Percentiles rank a stretch among this genome's conserved stretches.
Evolutionary conservation across 768 basidiomycete genomes (phyloP).

Genomic region (Boletus tylopilopsis): DNA sequence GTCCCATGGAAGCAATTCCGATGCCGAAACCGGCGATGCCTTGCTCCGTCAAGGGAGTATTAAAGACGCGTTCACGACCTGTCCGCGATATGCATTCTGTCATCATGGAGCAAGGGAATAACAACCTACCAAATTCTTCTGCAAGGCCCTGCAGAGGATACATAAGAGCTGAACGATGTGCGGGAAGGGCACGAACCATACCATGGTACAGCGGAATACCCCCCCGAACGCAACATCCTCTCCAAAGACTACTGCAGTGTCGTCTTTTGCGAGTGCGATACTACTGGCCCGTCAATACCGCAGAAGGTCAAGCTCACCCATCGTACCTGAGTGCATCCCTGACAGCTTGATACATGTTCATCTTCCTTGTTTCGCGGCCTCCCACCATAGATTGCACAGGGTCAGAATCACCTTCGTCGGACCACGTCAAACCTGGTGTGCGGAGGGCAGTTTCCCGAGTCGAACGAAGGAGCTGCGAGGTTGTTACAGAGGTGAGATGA

Average conservation of each 20-base stretch:
- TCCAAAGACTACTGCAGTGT: conserved; percentile 85
- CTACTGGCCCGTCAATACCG: conserved; percentile 36
- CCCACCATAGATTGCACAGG: conserved; percentile 49
- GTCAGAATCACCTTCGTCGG: conserved; percentile 49
- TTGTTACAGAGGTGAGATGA: conserved; percentile 68
- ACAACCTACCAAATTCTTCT: conserved; percentile 76
- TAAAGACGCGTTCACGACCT: conserved; percentile 93
- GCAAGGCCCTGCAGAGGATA: conserved; percentile 62
- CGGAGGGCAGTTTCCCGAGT: conserved; percentile 70
- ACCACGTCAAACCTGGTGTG: conserved; percentile 71
- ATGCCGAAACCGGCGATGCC: conserved; percentile 95
- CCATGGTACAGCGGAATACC: conserved; percentile 93
- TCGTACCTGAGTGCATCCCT: conserved; percentile 82
- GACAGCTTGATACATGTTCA: conserved; percentile 93
- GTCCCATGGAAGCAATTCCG: conserved; percentile 88
- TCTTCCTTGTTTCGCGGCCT: conserved; percentile 86
- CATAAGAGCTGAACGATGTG: neutral
- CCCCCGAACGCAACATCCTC: conserved; percentile 93
- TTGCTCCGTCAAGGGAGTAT: conserved; percentile 90
- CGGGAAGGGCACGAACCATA: conserved; percentile 32
- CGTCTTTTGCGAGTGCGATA: conserved; percentile 81
- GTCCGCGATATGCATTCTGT: conserved; percentile 3
- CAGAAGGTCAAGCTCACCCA: neutral
- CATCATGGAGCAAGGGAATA: neutral
- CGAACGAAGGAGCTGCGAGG: conserved; percentile 57